Base-by-base conservation (phyloP, 495 filamentous ascomycete species). In the Penicillium waksmanii region DNA sequence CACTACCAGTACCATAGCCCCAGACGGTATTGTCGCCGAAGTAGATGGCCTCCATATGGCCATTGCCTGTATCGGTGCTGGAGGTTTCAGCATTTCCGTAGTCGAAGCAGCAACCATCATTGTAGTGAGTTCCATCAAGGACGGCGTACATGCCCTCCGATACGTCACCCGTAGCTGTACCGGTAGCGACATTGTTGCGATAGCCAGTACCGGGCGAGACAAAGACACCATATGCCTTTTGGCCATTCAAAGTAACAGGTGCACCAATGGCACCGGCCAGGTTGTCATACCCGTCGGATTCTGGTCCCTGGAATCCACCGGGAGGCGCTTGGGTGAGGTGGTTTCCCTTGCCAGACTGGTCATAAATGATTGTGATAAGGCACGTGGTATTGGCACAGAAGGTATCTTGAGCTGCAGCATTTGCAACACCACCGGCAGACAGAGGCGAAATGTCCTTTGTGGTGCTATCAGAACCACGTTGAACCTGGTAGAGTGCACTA, bases 41-140 rank as follows among this genome's bases (percentile, higher is more conserved):
- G 75, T 86, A 86, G 67, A 86, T 80, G 38, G 83, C 81, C 67
- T 86, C 84, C 84, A 86, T 85, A 60, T 85, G 83, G 56, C 80
- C 82, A 57, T 77, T 75, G 44, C 84, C 84, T 2, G 82, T 85
- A 60, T 85, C 83, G 9, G 27, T 66, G 57, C 68, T 80, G 65
- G 64, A 83, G 23, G 72, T 78, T 70, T 86, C 84, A 43, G 83
- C 83, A 48, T 86, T 86, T 53, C 83, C 84, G 51, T 86, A 86
- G 69, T 86, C 84, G 61, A 83, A 86, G 73, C 84, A 86, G 76
- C 84, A 86, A 27, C 34, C 75, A 35, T 56, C 73, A 53, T 86
- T 86, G 71, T 82, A 86, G 60, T 86, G 81, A 7, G 82, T 85
- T 2, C 83, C 84, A 49, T 86, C 84, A 19, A 86, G 71, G 35